These are phyloP conservation scores for Nicotiana paniculata DNA, from an alignment of 257 asterid species.

Conservation along the genomic window DNA sequence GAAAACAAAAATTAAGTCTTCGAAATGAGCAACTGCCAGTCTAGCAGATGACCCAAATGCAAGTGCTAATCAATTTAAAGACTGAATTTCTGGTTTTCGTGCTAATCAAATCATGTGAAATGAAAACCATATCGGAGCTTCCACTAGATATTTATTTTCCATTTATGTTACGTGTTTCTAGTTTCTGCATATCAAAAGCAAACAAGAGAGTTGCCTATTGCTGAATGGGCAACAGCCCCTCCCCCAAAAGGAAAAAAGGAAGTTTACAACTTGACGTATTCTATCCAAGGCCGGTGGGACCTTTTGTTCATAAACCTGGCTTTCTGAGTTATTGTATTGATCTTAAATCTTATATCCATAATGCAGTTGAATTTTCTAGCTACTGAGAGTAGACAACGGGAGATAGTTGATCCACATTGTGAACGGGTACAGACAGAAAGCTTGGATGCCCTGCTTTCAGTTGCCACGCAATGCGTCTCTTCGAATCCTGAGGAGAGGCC, in stretches of 20 bases:
- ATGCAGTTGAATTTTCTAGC: constrained; percentile 70
- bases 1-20: not conserved
- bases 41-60: not conserved
- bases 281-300: not conserved
- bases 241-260: not conserved
- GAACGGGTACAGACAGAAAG: constrained; percentile 68
- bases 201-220: not conserved
- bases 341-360: constrained; percentile 2
- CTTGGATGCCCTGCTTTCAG: constrained; percentile 64
- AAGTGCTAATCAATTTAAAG: not conserved
- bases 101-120: not conserved
- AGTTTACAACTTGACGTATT: not conserved
- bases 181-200: not conserved
- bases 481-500: constrained; percentile 85
- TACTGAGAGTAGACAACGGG: constrained; percentile 69
- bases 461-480: constrained; percentile 84
- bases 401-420: constrained; percentile 68
- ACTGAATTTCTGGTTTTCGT: not conserved
- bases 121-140: not conserved
- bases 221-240: not conserved
- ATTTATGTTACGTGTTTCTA: not conserved
- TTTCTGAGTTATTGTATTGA: not conserved
- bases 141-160: not conserved
- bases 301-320: not conserved
- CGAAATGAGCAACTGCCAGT: not conserved